Evolutionary conservation across 306 rosid species (phyloP).

Genomic region (Aeschynomene evenia): DNA sequence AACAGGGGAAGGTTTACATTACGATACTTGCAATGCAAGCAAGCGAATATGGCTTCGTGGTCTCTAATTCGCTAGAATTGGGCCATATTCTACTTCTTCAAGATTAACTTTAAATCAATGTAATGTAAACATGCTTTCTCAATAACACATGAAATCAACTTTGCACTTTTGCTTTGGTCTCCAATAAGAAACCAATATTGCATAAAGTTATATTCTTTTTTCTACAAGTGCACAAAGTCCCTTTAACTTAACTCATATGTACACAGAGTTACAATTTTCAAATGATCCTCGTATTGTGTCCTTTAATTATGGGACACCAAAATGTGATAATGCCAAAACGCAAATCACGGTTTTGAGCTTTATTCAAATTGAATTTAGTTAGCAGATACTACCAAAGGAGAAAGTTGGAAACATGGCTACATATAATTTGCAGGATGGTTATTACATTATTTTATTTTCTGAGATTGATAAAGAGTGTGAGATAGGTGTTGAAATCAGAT

Average conservation of each 20-base stretch:
- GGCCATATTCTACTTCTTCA: background rate
- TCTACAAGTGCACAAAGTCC: background rate
- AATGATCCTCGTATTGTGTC: background rate
- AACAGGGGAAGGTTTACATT: no score
- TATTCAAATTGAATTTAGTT: background rate
- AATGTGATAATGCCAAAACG: constrained; percentile 8
- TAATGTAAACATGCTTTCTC: constrained; percentile 14
- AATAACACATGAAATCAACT: constrained; percentile 6
- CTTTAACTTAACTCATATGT: background rate
- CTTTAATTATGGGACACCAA: background rate
- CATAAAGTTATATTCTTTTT: constrained; percentile 10
- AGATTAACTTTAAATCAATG: background rate
- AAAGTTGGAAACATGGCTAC: background rate
- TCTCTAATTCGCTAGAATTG: no score
- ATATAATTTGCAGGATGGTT: background rate
- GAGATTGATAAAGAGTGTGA: background rate
- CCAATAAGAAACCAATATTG: constrained; percentile 13
- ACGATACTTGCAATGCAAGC: no score
- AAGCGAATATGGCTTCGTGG: no score
- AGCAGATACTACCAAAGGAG: no score
- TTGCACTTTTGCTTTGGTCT: constrained; percentile 5
- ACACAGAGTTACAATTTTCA: background rate
- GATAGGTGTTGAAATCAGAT: background rate
- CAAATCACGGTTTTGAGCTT: constrained; percentile 19
- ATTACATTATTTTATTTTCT: background rate